phyloP scores from a whole-genome alignment of 2,329 filamentous ascomycete species.

The Davidsoniella australis region DNA sequence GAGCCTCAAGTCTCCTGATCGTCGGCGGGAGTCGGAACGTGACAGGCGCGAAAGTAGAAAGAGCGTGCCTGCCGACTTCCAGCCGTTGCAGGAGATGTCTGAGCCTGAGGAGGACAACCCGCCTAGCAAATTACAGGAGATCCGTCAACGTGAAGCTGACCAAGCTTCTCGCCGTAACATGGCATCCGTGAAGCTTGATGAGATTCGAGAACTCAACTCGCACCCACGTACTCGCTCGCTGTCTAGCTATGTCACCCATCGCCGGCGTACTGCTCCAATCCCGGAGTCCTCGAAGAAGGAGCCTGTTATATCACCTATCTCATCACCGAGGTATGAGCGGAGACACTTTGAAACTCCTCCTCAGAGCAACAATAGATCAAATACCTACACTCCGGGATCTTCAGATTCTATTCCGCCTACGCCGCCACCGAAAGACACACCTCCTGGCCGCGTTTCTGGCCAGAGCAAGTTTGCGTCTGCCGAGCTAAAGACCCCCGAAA shows the following conservation, averaged over 20 bases:
- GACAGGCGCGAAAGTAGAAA: constrained; percentile 10
- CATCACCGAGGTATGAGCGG: constrained; percentile 1
- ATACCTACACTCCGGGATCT: background rate
- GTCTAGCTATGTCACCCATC: constrained; percentile 3
- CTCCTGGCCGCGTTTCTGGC: background rate
- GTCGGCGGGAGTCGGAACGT: constrained; percentile 1
- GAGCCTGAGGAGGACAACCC: constrained; percentile 7
- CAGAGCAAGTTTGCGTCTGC: background rate
- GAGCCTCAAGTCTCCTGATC: constrained; percentile 4
- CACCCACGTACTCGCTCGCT: constrained; percentile 6
- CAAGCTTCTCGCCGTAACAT: constrained; percentile 12
- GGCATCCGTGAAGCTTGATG: constrained; percentile 23
- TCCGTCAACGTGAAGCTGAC: constrained; percentile 27
- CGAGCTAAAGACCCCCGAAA: background rate
- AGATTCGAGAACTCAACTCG: constrained; percentile 34
- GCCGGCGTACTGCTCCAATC: background rate
- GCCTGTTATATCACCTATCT: background rate
- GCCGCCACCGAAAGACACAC: constrained; percentile 8
- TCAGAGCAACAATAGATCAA: background rate
- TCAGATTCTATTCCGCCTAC: constrained; percentile 7
- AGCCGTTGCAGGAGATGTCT: constrained; percentile 9
- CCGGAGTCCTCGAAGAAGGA: constrained; percentile 1
- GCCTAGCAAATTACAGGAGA: constrained; percentile 27
- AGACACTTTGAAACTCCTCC: constrained; percentile 6
- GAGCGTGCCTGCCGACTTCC: constrained; percentile 6